These are phyloP conservation scores for Peronospora destructor DNA, from an alignment of 352 stramenopile genomes.

Conservation along the genomic window DNA sequence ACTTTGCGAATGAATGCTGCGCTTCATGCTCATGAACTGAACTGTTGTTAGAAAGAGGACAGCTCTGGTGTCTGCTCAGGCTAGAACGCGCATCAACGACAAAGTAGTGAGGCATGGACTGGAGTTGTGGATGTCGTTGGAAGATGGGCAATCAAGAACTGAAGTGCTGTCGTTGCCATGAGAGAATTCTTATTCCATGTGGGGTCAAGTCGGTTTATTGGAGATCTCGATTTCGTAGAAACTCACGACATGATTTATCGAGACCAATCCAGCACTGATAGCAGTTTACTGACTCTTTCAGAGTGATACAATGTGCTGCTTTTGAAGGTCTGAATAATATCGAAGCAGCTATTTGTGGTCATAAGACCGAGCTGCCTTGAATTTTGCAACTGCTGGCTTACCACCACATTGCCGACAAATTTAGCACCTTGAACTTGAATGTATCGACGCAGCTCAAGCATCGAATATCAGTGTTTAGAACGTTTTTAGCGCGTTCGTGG, in stretches of 20 bases:
- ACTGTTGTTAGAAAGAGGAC: neutral
- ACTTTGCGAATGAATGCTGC: conserved; percentile 4
- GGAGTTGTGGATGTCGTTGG: neutral
- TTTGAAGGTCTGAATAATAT: neutral
- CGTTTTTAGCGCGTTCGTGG: neutral
- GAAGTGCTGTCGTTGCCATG: neutral
- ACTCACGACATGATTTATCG: conserved; percentile 4
- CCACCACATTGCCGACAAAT: too few species aligned
- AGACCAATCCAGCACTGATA: conserved; percentile 21
- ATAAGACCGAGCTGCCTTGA: neutral
- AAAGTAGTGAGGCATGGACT: conserved; percentile 24
- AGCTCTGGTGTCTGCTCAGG: conserved; percentile 12
- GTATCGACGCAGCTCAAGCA: neutral
- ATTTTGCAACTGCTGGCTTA: conserved; percentile 4
- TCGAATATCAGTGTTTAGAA: neutral
- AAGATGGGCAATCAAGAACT: conserved; percentile 10
- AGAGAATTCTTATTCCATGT: conserved; percentile 10
- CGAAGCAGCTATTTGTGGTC: conserved; percentile 10
- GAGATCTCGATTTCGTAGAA: too few species aligned
- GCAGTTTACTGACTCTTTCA: conserved; percentile 12
- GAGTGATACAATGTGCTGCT: conserved; percentile 2
- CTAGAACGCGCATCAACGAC: conserved; percentile 26
- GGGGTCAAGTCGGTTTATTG: too few species aligned
- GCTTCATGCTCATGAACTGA: neutral
- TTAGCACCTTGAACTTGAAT: conserved; percentile 8